A percentile compares a stretch with the other conserved stretches of the same genome.
Evolutionary conservation across 2,329 filamentous ascomycete genomes (phyloP).

Genomic region (Calonectria multiphialidica): DNA sequence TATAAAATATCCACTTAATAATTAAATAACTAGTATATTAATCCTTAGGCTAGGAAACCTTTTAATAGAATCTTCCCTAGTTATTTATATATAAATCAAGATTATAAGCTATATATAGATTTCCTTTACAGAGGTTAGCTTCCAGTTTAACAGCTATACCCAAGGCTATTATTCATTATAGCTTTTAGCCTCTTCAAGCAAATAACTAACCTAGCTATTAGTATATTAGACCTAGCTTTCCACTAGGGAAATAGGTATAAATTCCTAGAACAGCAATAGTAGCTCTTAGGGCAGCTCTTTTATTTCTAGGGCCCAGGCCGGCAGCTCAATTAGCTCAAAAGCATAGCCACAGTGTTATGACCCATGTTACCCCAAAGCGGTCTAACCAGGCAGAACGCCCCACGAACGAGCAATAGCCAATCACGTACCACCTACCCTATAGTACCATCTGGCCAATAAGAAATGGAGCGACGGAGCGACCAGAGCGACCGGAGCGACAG

Average conservation of each 20-base stretch:
- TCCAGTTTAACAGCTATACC: slow-evolving; percentile 3
- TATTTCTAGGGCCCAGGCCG: not conserved
- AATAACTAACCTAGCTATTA: slow-evolving; percentile 8
- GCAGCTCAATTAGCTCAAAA: not conserved
- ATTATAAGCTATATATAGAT: slow-evolving; percentile 21
- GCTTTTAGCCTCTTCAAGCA: not conserved
- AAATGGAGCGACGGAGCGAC: no score
- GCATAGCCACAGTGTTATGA: not conserved
- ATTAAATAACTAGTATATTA: not conserved
- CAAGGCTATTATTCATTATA: not conserved
- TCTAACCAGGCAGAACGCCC: no score
- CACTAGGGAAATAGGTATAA: slow-evolving; percentile 19
- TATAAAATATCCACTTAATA: not conserved
- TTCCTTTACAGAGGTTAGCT: slow-evolving; percentile 13
- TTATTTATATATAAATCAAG: slow-evolving; percentile 16
- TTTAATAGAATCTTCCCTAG: not conserved
- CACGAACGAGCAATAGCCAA: no score
- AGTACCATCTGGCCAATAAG: no score
- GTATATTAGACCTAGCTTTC: slow-evolving; percentile 13
- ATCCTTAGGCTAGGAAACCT: not conserved
- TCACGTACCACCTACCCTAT: no score
- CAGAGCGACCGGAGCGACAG: no score
- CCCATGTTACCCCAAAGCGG: no score
- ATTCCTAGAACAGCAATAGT: slow-evolving; percentile 15
- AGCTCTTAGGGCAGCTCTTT: not conserved